Evolutionary conservation across 1,139 yeast species (phyloP).

Genomic region (Waltiozyma sp.): DNA sequence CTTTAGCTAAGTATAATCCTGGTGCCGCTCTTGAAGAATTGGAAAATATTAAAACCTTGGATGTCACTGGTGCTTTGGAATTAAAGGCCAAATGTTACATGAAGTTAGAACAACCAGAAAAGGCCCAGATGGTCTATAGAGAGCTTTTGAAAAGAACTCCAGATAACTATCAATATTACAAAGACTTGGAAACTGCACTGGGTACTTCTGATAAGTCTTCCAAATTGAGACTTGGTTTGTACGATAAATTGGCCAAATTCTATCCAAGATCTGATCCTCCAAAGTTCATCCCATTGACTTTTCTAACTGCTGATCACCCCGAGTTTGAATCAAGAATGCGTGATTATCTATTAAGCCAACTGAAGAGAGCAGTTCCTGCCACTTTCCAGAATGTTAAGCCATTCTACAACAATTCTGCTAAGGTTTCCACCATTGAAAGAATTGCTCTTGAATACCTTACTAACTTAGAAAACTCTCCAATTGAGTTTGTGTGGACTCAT

Average conservation of each 20-base stretch:
- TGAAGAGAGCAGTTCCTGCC: slow-evolving; percentile 82
- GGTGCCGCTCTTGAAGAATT: slow-evolving; percentile 45
- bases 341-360: slow-evolving; percentile 47
- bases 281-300: slow-evolving; percentile 63
- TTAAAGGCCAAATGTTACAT: slow-evolving; percentile 50
- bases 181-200: slow-evolving; percentile 52
- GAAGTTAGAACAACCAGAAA: slow-evolving; percentile 34
- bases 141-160: slow-evolving; percentile 76
- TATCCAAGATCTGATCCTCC: slow-evolving; percentile 87
- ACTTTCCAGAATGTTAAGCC: slow-evolving; percentile 81
- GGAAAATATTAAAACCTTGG: slow-evolving; percentile 50
- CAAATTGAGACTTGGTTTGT: slow-evolving; percentile 40
- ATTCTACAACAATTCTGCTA: slow-evolving; percentile 44
- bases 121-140: slow-evolving; percentile 63
- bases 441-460: slow-evolving; percentile 41
- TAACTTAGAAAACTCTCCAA: slow-evolving; percentile 27
- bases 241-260: slow-evolving; percentile 50
- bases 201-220: slow-evolving; percentile 29
- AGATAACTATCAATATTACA: slow-evolving; percentile 59
- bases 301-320: slow-evolving; percentile 41
- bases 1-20: slow-evolving; percentile 46
- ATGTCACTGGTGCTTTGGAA: slow-evolving; percentile 54
- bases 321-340: slow-evolving; percentile 34
- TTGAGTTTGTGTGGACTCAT: slow-evolving; percentile 60
- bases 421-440: slow-evolving; percentile 38